Percentiles rank a stretch among this genome's conserved stretches.
Evolutionary conservation across 106 monocot species (phyloP).

Genomic region (Dendrobium nobile): DNA sequence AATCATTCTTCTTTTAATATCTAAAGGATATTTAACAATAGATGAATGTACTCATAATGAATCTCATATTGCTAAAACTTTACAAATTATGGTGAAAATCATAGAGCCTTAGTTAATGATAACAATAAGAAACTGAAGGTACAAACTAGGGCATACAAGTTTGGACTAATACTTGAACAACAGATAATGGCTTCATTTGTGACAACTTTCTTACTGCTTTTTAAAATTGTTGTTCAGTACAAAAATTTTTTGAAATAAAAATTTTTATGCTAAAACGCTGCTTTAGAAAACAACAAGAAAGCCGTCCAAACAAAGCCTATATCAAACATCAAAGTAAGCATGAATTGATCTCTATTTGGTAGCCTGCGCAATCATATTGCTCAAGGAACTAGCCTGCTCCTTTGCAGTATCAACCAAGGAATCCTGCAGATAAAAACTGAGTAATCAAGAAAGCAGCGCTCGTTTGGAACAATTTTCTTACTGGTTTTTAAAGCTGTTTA

Average conservation of each 20-base stretch:
- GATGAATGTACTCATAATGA: background rate
- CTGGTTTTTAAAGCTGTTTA: too few species aligned
- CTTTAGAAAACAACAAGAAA: too few species aligned
- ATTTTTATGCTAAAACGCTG: too few species aligned
- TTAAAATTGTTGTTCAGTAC: too few species aligned
- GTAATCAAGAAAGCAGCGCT: too few species aligned
- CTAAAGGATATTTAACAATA: background rate
- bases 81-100: background rate
- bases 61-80: background rate
- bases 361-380: conserved; percentile 83
- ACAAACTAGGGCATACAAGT: background rate
- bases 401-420: conserved; percentile 79
- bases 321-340: background rate
- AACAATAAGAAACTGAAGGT: background rate
- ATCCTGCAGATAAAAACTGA: conserved; percentile 36
- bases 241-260: too few species aligned
- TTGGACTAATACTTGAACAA: background rate
- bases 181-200: background rate
- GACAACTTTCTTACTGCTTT: too few species aligned
- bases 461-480: too few species aligned
- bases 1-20: too few species aligned
- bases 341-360: conserved; percentile 29
- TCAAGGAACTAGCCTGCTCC: conserved; percentile 71
- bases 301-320: background rate
- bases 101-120: background rate